A percentile compares a stretch with the other conserved stretches of the same genome.
Evolutionary conservation across 768 basidiomycete genomes (phyloP).

Genomic region (Vishniacozyma victoriae): DNA sequence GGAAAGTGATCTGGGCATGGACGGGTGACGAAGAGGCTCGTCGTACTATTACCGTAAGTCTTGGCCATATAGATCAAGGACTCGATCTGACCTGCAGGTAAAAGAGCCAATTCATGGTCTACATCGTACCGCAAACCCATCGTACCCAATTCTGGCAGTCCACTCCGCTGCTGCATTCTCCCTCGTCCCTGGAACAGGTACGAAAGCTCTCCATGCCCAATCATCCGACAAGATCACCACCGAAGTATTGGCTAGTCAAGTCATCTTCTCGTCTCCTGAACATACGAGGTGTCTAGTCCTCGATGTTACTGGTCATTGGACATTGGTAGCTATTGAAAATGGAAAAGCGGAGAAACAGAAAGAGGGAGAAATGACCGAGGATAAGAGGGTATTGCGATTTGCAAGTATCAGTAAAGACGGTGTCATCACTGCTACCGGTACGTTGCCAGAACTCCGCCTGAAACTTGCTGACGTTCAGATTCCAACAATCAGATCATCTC

Average conservation of each 20-base stretch:
- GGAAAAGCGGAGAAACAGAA: slow-evolving; percentile 5
- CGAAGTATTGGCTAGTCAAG: no score
- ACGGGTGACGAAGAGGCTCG: slow-evolving; percentile 33
- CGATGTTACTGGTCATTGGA: slow-evolving; percentile 7
- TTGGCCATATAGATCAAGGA: no score
- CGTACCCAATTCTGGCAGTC: slow-evolving; percentile 13
- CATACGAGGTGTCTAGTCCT: slow-evolving; percentile 14
- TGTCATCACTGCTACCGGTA: slow-evolving; percentile 25
- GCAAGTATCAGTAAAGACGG: slow-evolving; percentile 24
- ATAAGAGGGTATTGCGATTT: slow-evolving; percentile 1
- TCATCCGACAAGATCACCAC: slow-evolving; percentile 6
- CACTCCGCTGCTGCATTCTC: background rate
- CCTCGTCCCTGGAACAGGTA: slow-evolving; percentile 2
- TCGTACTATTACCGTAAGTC: background rate
- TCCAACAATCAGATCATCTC: slow-evolving; percentile 3
- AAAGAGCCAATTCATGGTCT: slow-evolving; percentile 16
- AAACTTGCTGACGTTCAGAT: background rate
- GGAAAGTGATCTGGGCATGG: slow-evolving; percentile 40
- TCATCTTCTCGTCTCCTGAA: slow-evolving; percentile 2
- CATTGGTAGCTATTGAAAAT: slow-evolving; percentile 2
- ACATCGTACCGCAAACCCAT: slow-evolving; percentile 10
- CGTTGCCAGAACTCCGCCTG: slow-evolving; percentile 4
- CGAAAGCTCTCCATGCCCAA: background rate
- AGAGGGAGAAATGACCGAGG: slow-evolving; percentile 9
- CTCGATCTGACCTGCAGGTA: no score